Base-by-base conservation (phyloP, 805 yeast species). In the Saturnispora sanitii region DNA sequence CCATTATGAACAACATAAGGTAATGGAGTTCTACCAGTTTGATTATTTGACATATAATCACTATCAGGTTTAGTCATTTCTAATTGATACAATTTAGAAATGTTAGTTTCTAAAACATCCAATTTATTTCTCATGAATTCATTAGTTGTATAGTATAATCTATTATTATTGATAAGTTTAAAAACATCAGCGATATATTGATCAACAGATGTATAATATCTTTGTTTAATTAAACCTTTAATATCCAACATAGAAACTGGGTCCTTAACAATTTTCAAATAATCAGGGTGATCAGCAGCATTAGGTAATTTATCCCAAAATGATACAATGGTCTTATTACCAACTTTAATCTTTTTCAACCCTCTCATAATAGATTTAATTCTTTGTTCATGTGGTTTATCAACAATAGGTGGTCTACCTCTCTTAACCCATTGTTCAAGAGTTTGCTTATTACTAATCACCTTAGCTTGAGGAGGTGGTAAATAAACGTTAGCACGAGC, bases 341-440 rank as follows among this genome's bases (percentile, higher is more conserved):
- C 61, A 27, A 71, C 64, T 34, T 75, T 71, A 44, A 82, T 79
- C 54, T 83, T 83, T 54, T 87, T 83, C 55, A 92, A 67, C 37
- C 75, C 78, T 57, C 94, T 77, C 67, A 92, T 64, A 29, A 92
- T 79, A 49, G 85, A 78, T 59, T 90, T 88, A 61, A 90, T 87
- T 47, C 96, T 70, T 55, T 86, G 86, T 61, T 92, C 96, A 59
- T 82, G 88, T 5, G 95, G 94, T 55, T 78, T 81, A 58, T 84
- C 95, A 37, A 86, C 85, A 42, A 85, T 81, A 2, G 95, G 95
- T 4, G 96, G 95, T 51, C 95, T 71, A 16, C 95, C 95, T 54
- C 94, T 71, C 58, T 84, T 80, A 25, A 75, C 72, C 50, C 85
- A 79, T 45, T 54, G 59, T 34, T 58, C 62, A 19, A 56, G 46